Conservation (phyloP, 805 yeast genomes). For the Candida silvicultrix region DNA sequence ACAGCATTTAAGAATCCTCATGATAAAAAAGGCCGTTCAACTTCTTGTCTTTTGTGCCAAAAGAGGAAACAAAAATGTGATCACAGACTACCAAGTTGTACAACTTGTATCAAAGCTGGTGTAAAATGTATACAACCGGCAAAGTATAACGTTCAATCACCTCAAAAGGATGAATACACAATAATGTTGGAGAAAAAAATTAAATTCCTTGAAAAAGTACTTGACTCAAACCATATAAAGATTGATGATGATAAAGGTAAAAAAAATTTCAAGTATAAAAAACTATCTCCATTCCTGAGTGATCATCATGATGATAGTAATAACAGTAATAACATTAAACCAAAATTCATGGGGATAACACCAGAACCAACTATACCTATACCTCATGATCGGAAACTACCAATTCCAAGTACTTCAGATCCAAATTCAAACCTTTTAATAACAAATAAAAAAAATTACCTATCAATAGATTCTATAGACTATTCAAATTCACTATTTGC, state of each 20-base stretch:
- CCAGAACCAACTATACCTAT: slow-evolving; percentile 4
- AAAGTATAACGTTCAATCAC: slow-evolving; percentile 40
- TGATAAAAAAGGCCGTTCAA: slow-evolving; percentile 50
- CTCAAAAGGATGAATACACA: slow-evolving; percentile 52
- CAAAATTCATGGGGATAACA: background rate
- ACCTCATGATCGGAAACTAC: slow-evolving; percentile 10
- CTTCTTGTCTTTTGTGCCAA: slow-evolving; percentile 51
- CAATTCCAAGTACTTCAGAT: slow-evolving; percentile 5
- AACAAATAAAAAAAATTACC: slow-evolving; percentile 1
- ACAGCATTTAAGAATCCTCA: slow-evolving; percentile 1
- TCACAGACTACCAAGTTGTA: slow-evolving; percentile 56
- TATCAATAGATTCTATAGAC: slow-evolving; percentile 29
- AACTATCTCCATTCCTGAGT: slow-evolving; percentile 28
- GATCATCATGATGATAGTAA: slow-evolving; percentile 2
- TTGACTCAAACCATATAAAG: slow-evolving; percentile 27
- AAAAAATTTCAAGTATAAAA: slow-evolving; percentile 31
- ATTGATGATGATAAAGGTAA: slow-evolving; percentile 22
- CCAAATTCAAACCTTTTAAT: background rate
- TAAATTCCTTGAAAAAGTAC: slow-evolving; percentile 40
- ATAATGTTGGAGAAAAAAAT: slow-evolving; percentile 48
- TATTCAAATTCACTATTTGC: slow-evolving; percentile 35
- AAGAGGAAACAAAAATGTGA: slow-evolving; percentile 61
- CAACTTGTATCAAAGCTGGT: slow-evolving; percentile 60
- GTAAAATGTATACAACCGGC: slow-evolving; percentile 60
- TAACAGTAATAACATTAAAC: background rate